A percentile compares a stretch with the other conserved stretches of the same genome.
These are phyloP conservation scores for Solanum raphanifolium DNA, from an alignment of 257 asterid genomes.

Conservation along the genomic window DNA sequence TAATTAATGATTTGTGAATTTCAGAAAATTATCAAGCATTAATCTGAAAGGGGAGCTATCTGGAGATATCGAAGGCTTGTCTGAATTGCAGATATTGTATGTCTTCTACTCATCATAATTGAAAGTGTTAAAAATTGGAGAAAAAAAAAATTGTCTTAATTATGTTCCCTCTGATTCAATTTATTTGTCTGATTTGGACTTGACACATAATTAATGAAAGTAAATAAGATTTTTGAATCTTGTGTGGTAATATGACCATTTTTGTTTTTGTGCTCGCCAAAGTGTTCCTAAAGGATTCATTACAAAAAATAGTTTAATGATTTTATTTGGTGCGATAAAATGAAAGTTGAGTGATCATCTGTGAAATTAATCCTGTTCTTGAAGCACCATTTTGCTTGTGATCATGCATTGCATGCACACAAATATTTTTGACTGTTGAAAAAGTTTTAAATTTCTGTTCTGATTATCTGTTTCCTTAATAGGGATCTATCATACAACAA, in stretches of 20 bases:
- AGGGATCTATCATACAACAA: conserved; percentile 87
- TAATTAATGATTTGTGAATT: not conserved
- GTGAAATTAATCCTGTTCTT: not conserved
- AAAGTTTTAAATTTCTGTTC: not conserved
- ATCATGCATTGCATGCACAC: not conserved
- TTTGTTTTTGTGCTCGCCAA: not conserved
- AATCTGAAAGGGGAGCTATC: not conserved
- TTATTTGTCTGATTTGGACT: not conserved
- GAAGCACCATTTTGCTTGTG: not conserved
- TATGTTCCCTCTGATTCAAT: no score
- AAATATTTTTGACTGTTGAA: not conserved
- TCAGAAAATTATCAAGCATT: conserved; percentile 1
- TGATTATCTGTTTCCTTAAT: not conserved
- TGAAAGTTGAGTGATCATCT: not conserved
- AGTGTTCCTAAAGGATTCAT: not conserved
- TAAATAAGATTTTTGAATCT: no score
- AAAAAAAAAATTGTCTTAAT: no score
- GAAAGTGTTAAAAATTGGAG: not conserved
- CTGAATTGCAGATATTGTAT: not conserved
- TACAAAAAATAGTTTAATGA: not conserved
- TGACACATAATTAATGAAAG: not conserved
- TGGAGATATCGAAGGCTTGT: conserved; percentile 2
- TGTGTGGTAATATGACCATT: not conserved
- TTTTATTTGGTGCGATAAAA: not conserved
- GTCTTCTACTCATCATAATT: not conserved